Percentiles rank a stretch among this genome's conserved stretches.
phyloP scores from a whole-genome alignment of 371 early-diverging fungal genomes.

The Mucor velutinosus region DNA sequence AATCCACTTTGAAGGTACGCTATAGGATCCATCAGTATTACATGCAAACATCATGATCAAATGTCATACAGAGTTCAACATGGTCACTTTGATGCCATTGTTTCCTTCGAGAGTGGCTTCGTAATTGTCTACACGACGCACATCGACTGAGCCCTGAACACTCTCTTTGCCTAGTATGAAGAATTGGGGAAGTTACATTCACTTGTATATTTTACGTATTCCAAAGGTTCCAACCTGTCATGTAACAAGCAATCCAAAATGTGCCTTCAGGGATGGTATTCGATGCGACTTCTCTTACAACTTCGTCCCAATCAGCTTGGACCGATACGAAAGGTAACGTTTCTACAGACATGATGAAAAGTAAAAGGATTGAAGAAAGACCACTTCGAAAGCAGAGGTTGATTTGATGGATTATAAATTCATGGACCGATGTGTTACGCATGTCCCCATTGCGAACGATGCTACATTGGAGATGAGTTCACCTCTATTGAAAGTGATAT shows the following conservation, averaged over 20 bases:
- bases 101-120: conserved; percentile 20
- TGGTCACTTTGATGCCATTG: conserved; percentile 23
- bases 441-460: not conserved
- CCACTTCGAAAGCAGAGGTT: not conserved
- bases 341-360: conserved; percentile 9
- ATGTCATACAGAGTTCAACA: conserved; percentile 32
- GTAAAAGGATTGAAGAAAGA: not conserved
- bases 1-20: conserved; percentile 46
- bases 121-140: conserved; percentile 2
- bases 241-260: conserved; percentile 62
- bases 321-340: conserved; percentile 39
- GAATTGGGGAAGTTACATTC: not conserved
- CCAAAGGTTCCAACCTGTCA: conserved; percentile 33
- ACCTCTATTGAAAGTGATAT: not conserved
- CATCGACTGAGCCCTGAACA: conserved; percentile 20
- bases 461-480: not conserved
- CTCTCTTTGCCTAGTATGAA: conserved; percentile 10
- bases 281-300: conserved; percentile 34
- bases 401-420: not conserved
- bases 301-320: conserved; percentile 49
- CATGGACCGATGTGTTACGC: conserved; percentile 1
- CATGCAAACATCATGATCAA: too few relatives aligned
- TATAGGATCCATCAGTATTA: conserved; percentile 25
- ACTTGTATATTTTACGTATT: not conserved
- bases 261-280: conserved; percentile 28